These are phyloP conservation scores for Chaetomium sp. DNA, from an alignment of 2,329 filamentous ascomycete genomes.

Conservation along the genomic window DNA sequence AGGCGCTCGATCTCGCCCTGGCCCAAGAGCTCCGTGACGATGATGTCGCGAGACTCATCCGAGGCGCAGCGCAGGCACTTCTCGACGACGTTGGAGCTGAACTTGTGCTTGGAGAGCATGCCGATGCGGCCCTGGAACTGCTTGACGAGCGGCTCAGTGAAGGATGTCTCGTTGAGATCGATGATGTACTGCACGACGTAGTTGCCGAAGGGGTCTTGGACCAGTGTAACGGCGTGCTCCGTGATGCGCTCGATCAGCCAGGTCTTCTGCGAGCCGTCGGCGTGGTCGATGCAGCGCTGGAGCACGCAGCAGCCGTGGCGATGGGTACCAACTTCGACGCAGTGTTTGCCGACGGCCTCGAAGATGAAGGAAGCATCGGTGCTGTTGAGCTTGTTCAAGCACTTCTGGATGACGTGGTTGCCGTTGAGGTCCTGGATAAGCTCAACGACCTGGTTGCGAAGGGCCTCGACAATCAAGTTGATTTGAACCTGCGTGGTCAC, in stretches of 20 bases:
- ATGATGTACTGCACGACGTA: constrained; percentile 99
- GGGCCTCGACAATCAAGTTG: constrained; percentile 76
- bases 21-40: constrained; percentile 74
- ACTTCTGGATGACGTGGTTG: constrained; percentile 99
- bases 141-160: constrained; percentile 81
- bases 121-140: constrained; percentile 70
- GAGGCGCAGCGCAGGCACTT: constrained; percentile 86
- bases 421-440: constrained; percentile 96
- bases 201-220: constrained; percentile 96
- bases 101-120: constrained; percentile 85
- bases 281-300: constrained; percentile 96
- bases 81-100: constrained; percentile 98
- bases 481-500: constrained; percentile 82
- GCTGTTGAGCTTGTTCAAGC: constrained; percentile 84
- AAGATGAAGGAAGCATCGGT: constrained; percentile 94
- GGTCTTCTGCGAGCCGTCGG: constrained; percentile 79
- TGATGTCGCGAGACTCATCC: constrained; percentile 64
- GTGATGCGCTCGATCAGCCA: constrained; percentile 85
- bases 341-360: constrained; percentile 80
- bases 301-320: constrained; percentile 97
- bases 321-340: constrained; percentile 88
- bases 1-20: constrained; percentile 78
- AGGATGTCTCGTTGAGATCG: constrained; percentile 78
- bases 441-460: constrained; percentile 79
- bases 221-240: constrained; percentile 75